Evolutionary conservation across 495 filamentous ascomycete species (phyloP), one percentile per base, ranked within the genome.

Genomic region (Talaromyces proteolyticus): DNA sequence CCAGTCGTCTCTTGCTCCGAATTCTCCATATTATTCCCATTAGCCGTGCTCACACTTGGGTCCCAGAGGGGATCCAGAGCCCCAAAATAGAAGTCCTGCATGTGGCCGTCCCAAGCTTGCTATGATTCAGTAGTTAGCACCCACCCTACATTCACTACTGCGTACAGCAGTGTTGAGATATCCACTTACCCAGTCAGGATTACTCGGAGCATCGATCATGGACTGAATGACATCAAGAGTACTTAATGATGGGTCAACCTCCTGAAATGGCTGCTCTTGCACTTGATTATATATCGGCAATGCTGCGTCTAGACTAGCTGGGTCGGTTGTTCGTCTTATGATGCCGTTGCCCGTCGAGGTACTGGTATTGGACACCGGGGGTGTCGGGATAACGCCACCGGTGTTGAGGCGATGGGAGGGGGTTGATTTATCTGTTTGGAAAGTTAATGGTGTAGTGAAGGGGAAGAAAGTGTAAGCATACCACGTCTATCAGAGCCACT

Each of bases 131-230:
- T 25, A 19, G 20, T 29, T 12, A 19, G 21, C 29, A 14, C n/a
- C 12, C 26, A 2, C 17, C 1, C 8, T 44, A 22, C 6, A 20
- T 21, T 21, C n/a, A 7, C 7, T 18, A 5, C 36, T 16, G 12
- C 7, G 20, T 5, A n/a, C n/a, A n/a, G n/a, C 1, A 34, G 16
- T 16, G 16, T 3, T 16, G 6, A 16, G 11, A 10, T 17, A 39
- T 38, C 20, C 4, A 56, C 82, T 71, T 74, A 90, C 88, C 87
- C 87, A 91, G 63, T 91, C 84, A 55, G 91, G 72, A 55, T 82
- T 85, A 23, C 55, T 53, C 1, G 73, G 64, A 3, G 79, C 50
- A 25, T 63, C 64, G 16, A 74, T 74, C 72, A 80, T 72, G 3
- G 84, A 82, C 20, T 76, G 78, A 50, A 76, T 72, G 7, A 75